Base-by-base conservation (phyloP, 2,329 filamentous ascomycete species). In the Stachybotrys elegans region DNA sequence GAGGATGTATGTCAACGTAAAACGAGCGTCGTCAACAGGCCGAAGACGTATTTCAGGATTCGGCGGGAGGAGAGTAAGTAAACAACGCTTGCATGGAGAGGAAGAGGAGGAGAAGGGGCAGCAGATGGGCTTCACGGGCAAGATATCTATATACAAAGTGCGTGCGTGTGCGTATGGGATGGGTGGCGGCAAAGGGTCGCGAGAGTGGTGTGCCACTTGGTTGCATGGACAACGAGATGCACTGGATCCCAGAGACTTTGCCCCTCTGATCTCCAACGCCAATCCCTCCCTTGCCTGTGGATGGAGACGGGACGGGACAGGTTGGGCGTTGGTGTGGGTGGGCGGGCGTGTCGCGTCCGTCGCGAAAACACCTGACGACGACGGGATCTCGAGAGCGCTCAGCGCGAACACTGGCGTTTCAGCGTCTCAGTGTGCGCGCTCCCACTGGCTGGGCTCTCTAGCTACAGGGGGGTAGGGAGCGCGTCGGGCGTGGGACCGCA, bases 301-400 rank as follows among this genome's bases (percentile, higher is more conserved):
- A n/a, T n/a, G n/a, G n/a, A n/a, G n/a, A n/a, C n/a, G n/a, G n/a
- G n/a, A n/a, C n/a, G n/a, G n/a, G n/a, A n/a, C n/a, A n/a, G n/a
- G n/a, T n/a, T n/a, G n/a, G n/a, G n/a, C n/a, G n/a, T n/a, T n/a
- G n/a, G n/a, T n/a, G n/a, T n/a, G n/a, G n/a, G n/a, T n/a, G n/a
- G n/a, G 31, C n/a, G 9, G 38, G 14, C 22, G 16, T 17, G 38
- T 13, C 22, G 38, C 21, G 44, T 51, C 48, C 50, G 51, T 52
- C 52, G 50, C 52, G 52, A 50, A 55, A 50, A 42, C 52, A 54
- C 48, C 47, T 52, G 51, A 55, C 50, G 29, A 39, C 43, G 21
- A 29, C 22, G 37, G 38, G 17, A 42, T 29, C 36, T 12, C n/a
- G n/a, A 20, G 16, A 22, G n/a, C 31, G 38, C 16, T 14, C 20